These are phyloP conservation scores for Pseudohalonectria lignicola DNA, from an alignment of 2,329 filamentous ascomycete species.

Conservation along the genomic window DNA sequence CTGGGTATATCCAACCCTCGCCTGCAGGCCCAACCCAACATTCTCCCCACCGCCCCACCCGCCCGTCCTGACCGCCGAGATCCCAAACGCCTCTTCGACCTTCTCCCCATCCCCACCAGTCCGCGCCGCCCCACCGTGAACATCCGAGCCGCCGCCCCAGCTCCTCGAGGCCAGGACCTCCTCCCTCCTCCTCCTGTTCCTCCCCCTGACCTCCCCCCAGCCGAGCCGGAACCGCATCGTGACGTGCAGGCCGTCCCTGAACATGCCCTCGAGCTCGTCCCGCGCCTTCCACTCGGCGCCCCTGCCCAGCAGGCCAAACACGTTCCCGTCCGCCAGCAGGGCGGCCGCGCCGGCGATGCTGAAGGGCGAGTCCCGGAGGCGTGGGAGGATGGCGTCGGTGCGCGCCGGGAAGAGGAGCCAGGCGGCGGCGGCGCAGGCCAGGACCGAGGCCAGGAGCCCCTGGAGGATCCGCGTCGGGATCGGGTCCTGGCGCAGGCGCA, in stretches of 20 bases:
- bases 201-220: conserved; percentile 9
- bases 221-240: conserved; percentile 14
- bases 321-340: conserved; percentile 24
- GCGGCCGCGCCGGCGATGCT: conserved; percentile 25
- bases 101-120: background rate
- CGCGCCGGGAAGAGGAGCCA: conserved; percentile 17
- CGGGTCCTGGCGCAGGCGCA: conserved; percentile 17
- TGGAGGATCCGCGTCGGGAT: conserved; percentile 22
- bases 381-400: conserved; percentile 14
- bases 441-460: conserved; percentile 15
- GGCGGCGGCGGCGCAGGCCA: conserved; percentile 14
- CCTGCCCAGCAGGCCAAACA: conserved; percentile 16
- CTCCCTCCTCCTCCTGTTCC: conserved; percentile 2
- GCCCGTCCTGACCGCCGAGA: conserved; percentile 11
- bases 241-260: conserved; percentile 13
- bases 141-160: too few species aligned
- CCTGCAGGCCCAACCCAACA: conserved; percentile 12
- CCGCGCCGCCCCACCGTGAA: too few species aligned
- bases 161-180: too few species aligned
- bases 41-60: conserved; percentile 13
- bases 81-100: conserved; percentile 8
- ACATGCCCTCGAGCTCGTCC: conserved; percentile 8
- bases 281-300: conserved; percentile 15
- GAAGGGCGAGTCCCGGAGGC: conserved; percentile 11
- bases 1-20: conserved; percentile 10